These are phyloP conservation scores for Trichoderma brevicompactum DNA, from an alignment of 2,329 filamentous ascomycete species.

Conservation along the genomic window DNA sequence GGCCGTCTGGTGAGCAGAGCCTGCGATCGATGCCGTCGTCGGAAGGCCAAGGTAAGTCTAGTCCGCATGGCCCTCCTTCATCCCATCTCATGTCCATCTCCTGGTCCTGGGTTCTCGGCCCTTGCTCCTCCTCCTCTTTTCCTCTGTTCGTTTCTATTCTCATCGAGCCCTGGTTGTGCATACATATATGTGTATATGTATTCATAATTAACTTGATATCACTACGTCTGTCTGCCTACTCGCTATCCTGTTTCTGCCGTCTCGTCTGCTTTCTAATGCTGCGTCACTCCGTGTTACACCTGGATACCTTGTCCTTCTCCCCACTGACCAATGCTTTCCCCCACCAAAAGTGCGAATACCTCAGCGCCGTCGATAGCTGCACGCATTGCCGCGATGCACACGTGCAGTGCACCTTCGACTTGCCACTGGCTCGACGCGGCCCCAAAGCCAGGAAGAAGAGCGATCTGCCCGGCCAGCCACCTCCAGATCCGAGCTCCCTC, in stretches of 20 bases:
- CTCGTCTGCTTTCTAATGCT: constrained; percentile 3
- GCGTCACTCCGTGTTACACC: constrained; percentile 5
- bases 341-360: constrained; percentile 38
- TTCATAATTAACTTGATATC: too few species aligned
- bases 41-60: constrained; percentile 43
- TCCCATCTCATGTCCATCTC: neutral
- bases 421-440: constrained; percentile 46
- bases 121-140: too few species aligned
- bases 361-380: constrained; percentile 35
- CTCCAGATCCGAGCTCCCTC: constrained; percentile 26
- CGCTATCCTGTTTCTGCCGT: neutral
- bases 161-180: too few species aligned
- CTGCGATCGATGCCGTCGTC: constrained; percentile 44
- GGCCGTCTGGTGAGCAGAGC: constrained; percentile 36
- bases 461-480: constrained; percentile 30
- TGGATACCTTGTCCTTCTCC: neutral
- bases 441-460: constrained; percentile 42
- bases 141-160: too few species aligned
- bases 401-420: constrained; percentile 44
- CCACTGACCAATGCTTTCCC: constrained; percentile 20
- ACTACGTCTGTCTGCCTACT: too few species aligned
- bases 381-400: constrained; percentile 42
- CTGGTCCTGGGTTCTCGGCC: neutral
- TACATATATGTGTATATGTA: too few species aligned
- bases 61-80: neutral